Percentiles rank a stretch among this genome's conserved stretches.
These are phyloP conservation scores for Cytospora leucostoma DNA, from an alignment of 2,329 filamentous ascomycete species.

Conservation along the genomic window DNA sequence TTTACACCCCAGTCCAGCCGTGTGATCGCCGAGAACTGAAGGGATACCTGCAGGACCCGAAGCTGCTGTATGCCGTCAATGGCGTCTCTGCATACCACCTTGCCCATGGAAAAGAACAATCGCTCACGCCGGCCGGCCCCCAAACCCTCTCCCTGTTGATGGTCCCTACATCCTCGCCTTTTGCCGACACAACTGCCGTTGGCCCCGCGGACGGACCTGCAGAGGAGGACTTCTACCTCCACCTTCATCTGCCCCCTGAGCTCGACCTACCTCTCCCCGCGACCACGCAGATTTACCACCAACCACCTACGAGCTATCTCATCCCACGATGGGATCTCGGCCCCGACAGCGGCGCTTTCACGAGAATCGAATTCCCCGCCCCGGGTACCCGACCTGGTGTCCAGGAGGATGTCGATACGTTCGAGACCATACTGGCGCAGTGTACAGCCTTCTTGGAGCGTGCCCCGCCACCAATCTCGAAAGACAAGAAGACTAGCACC, in stretches of 20 bases:
- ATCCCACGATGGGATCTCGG: conserved; percentile 95
- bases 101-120: conserved; percentile 79
- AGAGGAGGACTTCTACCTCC: conserved; percentile 94
- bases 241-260: conserved; percentile 91
- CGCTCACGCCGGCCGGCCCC: conserved; percentile 80
- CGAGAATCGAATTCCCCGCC: conserved; percentile 84
- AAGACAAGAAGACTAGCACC: conserved; percentile 33
- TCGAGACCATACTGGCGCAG: conserved; percentile 96
- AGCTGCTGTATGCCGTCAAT: conserved; percentile 70
- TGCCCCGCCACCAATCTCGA: conserved; percentile 59
- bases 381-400: conserved; percentile 70
- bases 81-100: conserved; percentile 92
- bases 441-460: conserved; percentile 94
- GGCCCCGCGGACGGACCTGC: conserved; percentile 54
- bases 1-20: neutral
- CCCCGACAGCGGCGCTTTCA: conserved; percentile 85
- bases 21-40: conserved; percentile 1
- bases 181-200: conserved; percentile 56
- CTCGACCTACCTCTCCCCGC: conserved; percentile 91
- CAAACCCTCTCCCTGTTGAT: conserved; percentile 93
- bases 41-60: conserved; percentile 53
- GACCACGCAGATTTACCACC: conserved; percentile 96
- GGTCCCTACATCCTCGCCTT: conserved; percentile 86
- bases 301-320: conserved; percentile 87
- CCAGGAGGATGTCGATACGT: conserved; percentile 93